These are phyloP conservation scores for Plasmodium adleri DNA, from an alignment of 169 alveolate species.

Conservation along the genomic window DNA sequence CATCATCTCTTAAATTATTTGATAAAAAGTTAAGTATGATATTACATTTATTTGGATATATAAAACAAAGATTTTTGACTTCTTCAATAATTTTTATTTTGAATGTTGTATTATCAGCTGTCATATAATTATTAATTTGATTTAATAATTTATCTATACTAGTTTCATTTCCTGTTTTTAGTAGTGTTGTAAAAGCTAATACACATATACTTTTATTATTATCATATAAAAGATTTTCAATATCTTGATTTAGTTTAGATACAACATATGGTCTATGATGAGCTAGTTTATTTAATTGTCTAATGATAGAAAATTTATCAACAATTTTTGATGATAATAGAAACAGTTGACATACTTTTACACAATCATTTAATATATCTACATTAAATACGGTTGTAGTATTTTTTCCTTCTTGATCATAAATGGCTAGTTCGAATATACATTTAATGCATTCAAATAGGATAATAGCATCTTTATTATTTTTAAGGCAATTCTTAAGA, in stretches of 20 bases:
- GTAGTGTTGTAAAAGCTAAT: constrained; percentile 94
- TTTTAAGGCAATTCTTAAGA: constrained; percentile 37
- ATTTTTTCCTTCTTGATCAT: constrained; percentile 19
- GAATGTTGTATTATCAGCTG: constrained; percentile 90
- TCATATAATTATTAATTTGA: constrained; percentile 83
- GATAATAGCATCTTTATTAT: constrained; percentile 29
- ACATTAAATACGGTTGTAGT: constrained; percentile 70
- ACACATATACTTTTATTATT: constrained; percentile 94
- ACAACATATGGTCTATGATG: constrained; percentile 79
- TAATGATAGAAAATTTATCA: constrained; percentile 76
- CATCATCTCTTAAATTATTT: constrained; percentile 93
- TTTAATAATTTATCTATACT: constrained; percentile 94
- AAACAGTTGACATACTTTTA: constrained; percentile 68
- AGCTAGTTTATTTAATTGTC: constrained; percentile 79
- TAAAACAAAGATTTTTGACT: constrained; percentile 92
- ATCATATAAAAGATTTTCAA: constrained; percentile 92
- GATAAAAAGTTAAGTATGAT: constrained; percentile 92
- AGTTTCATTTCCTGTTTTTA: constrained; percentile 96
- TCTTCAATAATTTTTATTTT: constrained; percentile 94
- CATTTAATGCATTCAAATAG: constrained; percentile 44
- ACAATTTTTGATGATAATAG: constrained; percentile 50
- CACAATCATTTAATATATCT: constrained; percentile 49
- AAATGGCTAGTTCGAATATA: constrained; percentile 28
- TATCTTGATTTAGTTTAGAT: constrained; percentile 85
- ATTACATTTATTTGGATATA: constrained; percentile 94